Conservation (phyloP, 2,329 filamentous ascomycete species). For the Hymenoscyphus linearis region DNA sequence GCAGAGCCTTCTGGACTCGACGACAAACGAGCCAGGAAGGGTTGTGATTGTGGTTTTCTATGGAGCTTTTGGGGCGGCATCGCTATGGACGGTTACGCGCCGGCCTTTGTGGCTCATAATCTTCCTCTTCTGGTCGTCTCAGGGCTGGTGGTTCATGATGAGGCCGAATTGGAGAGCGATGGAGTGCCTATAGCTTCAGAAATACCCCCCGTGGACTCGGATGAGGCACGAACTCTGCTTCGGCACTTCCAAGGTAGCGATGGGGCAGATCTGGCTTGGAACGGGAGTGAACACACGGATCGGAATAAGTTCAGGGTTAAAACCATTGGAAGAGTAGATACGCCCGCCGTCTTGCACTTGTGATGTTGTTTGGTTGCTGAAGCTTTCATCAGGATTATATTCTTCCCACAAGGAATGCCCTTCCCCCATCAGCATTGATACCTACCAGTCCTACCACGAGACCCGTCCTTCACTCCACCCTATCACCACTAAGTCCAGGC, state of each 20-base stretch:
- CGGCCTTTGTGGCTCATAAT: constrained; percentile 79
- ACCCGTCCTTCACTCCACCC: constrained; percentile 75
- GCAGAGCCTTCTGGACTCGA: background rate
- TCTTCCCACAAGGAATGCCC: constrained; percentile 53
- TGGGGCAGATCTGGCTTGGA: constrained; percentile 62
- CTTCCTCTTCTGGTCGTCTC: constrained; percentile 79
- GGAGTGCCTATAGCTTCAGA: constrained; percentile 64
- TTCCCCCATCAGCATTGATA: constrained; percentile 44
- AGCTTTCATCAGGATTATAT: constrained; percentile 40
- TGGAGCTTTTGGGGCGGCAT: constrained; percentile 24
- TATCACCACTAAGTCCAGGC: constrained; percentile 80
- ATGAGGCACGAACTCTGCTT: constrained; percentile 60
- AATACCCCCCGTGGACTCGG: constrained; percentile 58
- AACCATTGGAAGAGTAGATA: constrained; percentile 72
- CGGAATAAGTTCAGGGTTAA: constrained; percentile 61
- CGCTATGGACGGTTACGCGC: constrained; percentile 72
- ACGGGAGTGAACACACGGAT: constrained; percentile 45
- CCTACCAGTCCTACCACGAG: constrained; percentile 37
- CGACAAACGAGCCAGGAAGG: background rate
- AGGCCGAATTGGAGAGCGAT: constrained; percentile 30
- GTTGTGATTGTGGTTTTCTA: constrained; percentile 16
- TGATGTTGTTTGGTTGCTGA: constrained; percentile 23
- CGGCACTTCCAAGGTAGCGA: constrained; percentile 62
- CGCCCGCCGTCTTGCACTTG: constrained; percentile 7
- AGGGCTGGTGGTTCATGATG: constrained; percentile 54